Conservation (phyloP, 2,329 filamentous ascomycete species). For the Penicillium sp. region DNA sequence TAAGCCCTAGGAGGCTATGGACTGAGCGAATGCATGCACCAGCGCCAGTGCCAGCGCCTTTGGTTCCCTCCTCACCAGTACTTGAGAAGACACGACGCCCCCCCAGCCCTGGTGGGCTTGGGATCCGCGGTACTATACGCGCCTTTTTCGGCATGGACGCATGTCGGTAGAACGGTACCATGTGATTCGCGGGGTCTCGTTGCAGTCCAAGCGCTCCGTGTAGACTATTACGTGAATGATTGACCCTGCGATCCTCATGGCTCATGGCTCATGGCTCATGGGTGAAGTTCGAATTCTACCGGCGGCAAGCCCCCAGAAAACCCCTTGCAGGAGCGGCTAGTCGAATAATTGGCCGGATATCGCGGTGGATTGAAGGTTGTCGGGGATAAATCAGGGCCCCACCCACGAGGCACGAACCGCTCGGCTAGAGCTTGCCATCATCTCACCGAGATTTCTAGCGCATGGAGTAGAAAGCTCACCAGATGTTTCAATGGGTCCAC, state of each 20-base stretch:
- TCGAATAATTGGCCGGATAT: constrained; percentile 18
- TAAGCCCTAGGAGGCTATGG: constrained; percentile 43
- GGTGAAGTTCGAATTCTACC: constrained; percentile 9
- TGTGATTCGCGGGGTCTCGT: background rate
- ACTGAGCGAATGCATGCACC: constrained; percentile 16
- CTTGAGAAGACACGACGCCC: background rate
- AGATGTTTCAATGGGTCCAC: background rate
- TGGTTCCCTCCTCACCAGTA: constrained; percentile 1
- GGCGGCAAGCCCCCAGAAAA: constrained; percentile 15
- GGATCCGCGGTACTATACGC: background rate
- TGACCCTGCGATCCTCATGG: constrained; percentile 7
- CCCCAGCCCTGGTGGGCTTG: background rate
- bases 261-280: background rate
- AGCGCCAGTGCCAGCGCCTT: constrained; percentile 14
- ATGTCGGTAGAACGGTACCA: background rate
- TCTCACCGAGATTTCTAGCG: constrained; percentile 8
- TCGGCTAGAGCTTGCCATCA: constrained; percentile 13
- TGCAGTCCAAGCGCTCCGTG: background rate
- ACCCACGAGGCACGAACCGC: constrained; percentile 17
- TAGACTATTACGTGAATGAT: background rate
- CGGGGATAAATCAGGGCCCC: constrained; percentile 17
- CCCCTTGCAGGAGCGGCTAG: constrained; percentile 21
- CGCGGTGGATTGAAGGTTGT: constrained; percentile 16
- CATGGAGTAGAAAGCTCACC: background rate
- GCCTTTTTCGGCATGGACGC: background rate